Evolutionary conservation across 805 yeast genomes (phyloP).

Genomic region (Grigorovia humatica): DNA sequence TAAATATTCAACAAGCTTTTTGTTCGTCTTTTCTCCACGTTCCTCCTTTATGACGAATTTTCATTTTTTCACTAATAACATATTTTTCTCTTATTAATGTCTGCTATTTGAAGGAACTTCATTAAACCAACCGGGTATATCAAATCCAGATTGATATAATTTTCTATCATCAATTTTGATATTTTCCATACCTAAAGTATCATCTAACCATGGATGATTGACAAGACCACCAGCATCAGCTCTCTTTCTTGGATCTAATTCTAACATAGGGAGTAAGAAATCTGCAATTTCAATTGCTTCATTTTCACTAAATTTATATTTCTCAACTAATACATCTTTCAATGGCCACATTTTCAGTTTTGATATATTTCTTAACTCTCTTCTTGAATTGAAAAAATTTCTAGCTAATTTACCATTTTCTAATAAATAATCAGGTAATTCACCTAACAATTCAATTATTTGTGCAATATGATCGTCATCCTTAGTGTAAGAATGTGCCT

Average conservation of each 20-base stretch:
- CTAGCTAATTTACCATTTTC: constrained; percentile 51
- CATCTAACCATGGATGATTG: constrained; percentile 73
- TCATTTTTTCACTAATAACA: not conserved
- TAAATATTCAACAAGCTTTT: not conserved
- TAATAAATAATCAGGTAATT: constrained; percentile 49
- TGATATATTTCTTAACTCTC: constrained; percentile 66
- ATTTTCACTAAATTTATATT: constrained; percentile 59
- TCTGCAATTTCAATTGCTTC: constrained; percentile 69
- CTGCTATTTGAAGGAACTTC: constrained; percentile 42
- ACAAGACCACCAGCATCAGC: constrained; percentile 96
- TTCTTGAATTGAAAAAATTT: constrained; percentile 55
- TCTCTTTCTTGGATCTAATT: constrained; percentile 64
- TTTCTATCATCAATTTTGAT: constrained; percentile 56
- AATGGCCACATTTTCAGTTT: constrained; percentile 87
- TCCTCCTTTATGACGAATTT: not conserved
- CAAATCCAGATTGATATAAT: constrained; percentile 72
- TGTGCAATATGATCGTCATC: constrained; percentile 97
- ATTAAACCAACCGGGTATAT: constrained; percentile 81
- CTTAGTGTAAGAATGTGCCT: constrained; percentile 64
- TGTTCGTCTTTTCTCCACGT: not conserved
- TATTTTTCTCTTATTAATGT: constrained; percentile 16
- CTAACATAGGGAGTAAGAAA: constrained; percentile 76
- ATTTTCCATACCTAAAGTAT: constrained; percentile 66
- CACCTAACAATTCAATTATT: constrained; percentile 73
- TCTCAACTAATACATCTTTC: constrained; percentile 69